Base-by-base conservation (phyloP, 2,329 filamentous ascomycete species). In the Colletotrichum falcatum region DNA sequence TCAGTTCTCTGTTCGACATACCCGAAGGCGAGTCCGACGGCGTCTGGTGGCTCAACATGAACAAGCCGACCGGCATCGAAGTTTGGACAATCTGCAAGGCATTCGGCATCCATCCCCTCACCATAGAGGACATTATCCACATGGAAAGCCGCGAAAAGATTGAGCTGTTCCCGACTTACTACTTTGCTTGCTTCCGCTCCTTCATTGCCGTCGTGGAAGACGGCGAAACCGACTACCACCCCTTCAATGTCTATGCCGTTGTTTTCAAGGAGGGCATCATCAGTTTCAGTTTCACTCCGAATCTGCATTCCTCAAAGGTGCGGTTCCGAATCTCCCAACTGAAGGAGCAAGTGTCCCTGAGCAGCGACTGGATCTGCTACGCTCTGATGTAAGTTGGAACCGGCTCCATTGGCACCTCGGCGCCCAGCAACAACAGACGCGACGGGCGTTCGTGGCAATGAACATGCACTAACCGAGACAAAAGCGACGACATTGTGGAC, bases 291-390 rank as follows among this genome's bases (percentile, higher is more conserved):
- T 98, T 97, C 79, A 90, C 90, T 54, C 91, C 92, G 11, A 97
- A 97, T 78, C 89, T 90, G 2, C 96, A 99, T 79, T 93, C 95
- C 8, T 88, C 91, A 46, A 94, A 95, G 74, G 96, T 99, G 28
- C 91, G 95, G 73, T 94, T 93, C 84, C 90, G 96, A 81, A 98
- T 99, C 76, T 91, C 94, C 26, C 93, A 94, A 75, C 86, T 99
- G 68, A 95, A 97, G 78, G 96, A 99, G 78, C 98, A 98, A 77
- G 92, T 98, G 75, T 91, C 95, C 72, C 87, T 99, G 51, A 97
- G 94, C 78, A 95, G 94, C 75, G 96, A 99, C 82, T 99, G 96
- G 95, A 97, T 98, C 76, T 99, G 96, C 85, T 99, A 99, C 79
- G 96, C 96, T 48, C 87, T 99, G 78, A 98, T 98, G 91, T 94